Conservation (phyloP, 2,329 filamentous ascomycete species). For the Escovopsis sp. region DNA sequence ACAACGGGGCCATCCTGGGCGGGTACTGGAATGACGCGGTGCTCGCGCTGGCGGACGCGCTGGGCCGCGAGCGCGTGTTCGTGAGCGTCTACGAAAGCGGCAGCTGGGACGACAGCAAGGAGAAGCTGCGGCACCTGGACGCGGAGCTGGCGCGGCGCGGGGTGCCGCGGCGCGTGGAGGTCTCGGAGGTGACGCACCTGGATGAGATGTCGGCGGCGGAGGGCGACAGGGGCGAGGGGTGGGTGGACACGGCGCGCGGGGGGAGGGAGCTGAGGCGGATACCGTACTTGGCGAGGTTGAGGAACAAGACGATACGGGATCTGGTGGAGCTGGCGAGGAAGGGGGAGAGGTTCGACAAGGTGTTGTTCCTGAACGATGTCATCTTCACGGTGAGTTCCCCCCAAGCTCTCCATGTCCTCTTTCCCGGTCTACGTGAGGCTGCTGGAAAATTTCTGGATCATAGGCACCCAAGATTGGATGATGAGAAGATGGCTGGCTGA, state of each 20-base stretch:
- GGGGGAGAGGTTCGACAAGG: conserved; percentile 40
- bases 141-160: conserved; percentile 33
- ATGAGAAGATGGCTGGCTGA: no score
- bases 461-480: no score
- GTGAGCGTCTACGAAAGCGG: conserved; percentile 56
- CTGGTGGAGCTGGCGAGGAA: conserved; percentile 34
- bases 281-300: conserved; percentile 48
- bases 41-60: conserved; percentile 35
- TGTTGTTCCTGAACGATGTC: conserved; percentile 50
- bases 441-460: no score
- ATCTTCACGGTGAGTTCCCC: conserved; percentile 38
- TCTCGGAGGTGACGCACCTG: conserved; percentile 44
- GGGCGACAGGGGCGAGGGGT: conserved; percentile 35
- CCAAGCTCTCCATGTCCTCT: not conserved
- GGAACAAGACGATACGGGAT: conserved; percentile 50
- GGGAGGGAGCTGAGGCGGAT: conserved; percentile 48
- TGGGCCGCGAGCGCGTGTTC: conserved; percentile 52
- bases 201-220: conserved; percentile 36
- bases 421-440: no score
- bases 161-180: conserved; percentile 38
- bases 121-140: conserved; percentile 42
- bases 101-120: conserved; percentile 54
- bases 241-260: conserved; percentile 44
- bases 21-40: conserved; percentile 49
- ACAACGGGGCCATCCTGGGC: conserved; percentile 44